Evolutionary conservation across 176 grass and related monocot species (phyloP).

Genomic region (Carex littledalei): DNA sequence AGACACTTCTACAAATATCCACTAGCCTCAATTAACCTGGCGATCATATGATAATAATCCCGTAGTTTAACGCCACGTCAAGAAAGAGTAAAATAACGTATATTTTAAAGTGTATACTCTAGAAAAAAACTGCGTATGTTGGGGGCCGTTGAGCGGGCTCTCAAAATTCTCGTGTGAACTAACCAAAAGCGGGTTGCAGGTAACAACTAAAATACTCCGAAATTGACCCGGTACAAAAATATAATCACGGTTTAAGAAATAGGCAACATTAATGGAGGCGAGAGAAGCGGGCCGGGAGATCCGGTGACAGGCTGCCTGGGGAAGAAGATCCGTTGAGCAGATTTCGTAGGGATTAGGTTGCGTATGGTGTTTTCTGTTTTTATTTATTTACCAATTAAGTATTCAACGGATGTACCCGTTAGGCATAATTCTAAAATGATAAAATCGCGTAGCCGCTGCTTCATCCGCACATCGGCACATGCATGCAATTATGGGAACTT

Average conservation of each 20-base stretch:
- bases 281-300: constrained; percentile 5
- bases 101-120: neutral
- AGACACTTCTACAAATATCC: neutral
- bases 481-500: constrained; percentile 1
- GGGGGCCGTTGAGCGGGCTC: neutral
- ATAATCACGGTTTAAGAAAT: neutral
- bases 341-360: constrained; percentile 14
- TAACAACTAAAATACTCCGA: neutral
- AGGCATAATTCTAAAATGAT: neutral
- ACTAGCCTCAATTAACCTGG: neutral
- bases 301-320: constrained; percentile 7
- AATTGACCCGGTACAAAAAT: neutral
- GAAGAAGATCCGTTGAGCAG: neutral
- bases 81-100: neutral
- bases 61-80: neutral
- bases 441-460: neutral
- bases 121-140: neutral
- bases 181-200: neutral
- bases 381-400: neutral
- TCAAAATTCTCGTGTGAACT: neutral
- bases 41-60: neutral
- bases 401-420: neutral
- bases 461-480: constrained; percentile 1
- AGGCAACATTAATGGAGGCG: neutral
- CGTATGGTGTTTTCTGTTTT: neutral